Conservation (phyloP, 495 filamentous ascomycete genomes). For the Xylaria bambusicola region DNA sequence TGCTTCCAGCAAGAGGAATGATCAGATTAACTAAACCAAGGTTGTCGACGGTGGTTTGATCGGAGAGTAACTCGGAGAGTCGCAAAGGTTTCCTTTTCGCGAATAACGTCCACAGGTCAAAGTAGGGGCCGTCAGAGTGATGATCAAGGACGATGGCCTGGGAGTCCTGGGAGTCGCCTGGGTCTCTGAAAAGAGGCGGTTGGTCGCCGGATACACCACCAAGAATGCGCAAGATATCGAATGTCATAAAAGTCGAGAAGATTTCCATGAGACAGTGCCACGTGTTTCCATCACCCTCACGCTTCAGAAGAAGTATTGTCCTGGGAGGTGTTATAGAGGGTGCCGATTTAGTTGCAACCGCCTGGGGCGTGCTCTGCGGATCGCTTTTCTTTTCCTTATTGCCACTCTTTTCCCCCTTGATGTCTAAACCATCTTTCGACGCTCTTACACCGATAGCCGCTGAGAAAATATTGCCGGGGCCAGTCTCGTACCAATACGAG, state of each 20-base stretch:
- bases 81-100: conserved; percentile 17
- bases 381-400: neutral
- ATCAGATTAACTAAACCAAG: conserved; percentile 32
- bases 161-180: neutral
- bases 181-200: conserved; percentile 9
- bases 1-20: conserved; percentile 39
- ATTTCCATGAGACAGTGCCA: conserved; percentile 49
- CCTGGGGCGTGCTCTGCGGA: neutral
- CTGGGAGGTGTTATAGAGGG: conserved; percentile 5
- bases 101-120: conserved; percentile 39
- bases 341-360: neutral
- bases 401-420: too few relatives aligned
- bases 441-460: neutral
- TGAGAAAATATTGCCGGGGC: neutral
- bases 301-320: conserved; percentile 40
- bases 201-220: neutral
- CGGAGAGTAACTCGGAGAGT: neutral
- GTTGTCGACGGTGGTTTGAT: neutral
- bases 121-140: conserved; percentile 36
- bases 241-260: conserved; percentile 36
- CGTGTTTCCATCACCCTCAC: conserved; percentile 38
- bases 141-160: conserved; percentile 37
- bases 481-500: conserved; percentile 13
- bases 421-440: neutral
- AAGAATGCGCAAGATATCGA: conserved; percentile 23